phyloP scores from a whole-genome alignment of 2,329 filamentous ascomycete species.

The Alternaria conjuncta region DNA sequence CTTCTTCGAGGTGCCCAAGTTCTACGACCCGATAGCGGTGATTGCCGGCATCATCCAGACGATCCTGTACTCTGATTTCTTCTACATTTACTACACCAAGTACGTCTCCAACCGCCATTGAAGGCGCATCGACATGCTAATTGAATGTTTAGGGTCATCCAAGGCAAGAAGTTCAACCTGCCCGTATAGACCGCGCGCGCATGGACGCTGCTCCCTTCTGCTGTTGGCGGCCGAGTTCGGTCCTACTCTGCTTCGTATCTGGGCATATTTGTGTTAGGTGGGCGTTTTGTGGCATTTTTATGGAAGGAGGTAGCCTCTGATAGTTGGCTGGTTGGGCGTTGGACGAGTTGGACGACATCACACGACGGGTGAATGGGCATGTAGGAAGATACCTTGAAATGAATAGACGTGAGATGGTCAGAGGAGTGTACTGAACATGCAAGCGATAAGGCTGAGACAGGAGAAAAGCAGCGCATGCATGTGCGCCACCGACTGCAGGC shows the following conservation, averaged over 20 bases:
- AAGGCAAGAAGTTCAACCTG: conserved; percentile 62
- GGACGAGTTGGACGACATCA: background rate
- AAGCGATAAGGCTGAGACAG: conserved; percentile 4
- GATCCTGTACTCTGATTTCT: conserved; percentile 96
- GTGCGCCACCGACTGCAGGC: conserved; percentile 5
- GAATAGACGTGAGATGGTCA: background rate
- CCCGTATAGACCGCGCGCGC: conserved; percentile 50
- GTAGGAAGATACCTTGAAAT: conserved; percentile 1
- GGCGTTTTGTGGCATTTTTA: conserved; percentile 10
- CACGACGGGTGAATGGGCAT: background rate
- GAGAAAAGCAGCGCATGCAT: conserved; percentile 4
- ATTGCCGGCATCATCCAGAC: conserved; percentile 92
- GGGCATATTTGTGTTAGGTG: conserved; percentile 4
- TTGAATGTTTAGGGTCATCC: conserved; percentile 52
- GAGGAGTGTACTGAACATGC: background rate
- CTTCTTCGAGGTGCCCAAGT: conserved; percentile 68
- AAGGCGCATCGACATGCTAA: background rate
- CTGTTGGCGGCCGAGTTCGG: conserved; percentile 8
- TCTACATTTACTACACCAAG: conserved; percentile 99
- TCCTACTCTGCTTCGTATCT: conserved; percentile 7
- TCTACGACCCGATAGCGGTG: conserved; percentile 87
- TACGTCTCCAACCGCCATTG: conserved; percentile 48
- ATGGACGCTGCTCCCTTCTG: conserved; percentile 4
- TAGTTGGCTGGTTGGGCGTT: background rate
- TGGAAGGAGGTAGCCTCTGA: background rate